Evolutionary conservation across 2,329 filamentous ascomycete genomes (phyloP), one percentile per base, ranked within the genome.

Genomic region (Rhexocercosporidium sp.): DNA sequence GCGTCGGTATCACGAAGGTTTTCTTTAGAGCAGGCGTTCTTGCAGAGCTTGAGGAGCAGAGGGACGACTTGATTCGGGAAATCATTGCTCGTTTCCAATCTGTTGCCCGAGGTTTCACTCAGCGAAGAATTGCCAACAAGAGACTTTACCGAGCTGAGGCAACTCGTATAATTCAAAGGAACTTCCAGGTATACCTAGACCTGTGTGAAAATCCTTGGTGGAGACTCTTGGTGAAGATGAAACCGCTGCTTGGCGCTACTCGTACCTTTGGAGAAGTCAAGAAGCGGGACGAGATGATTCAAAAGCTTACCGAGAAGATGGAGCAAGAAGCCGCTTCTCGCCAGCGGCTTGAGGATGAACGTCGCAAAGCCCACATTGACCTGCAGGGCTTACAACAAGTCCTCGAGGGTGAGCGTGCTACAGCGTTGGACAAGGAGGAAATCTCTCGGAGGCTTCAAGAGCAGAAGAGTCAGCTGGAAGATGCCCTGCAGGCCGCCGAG

Each of bases 21-120:
- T 99, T 99, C 82, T 99, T 99, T 85, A 88, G 96, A 69, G 94
- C 96, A 51, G 96, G 96, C 67, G 95, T 99, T 2, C 86, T 99
- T 56, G 96, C 96, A 44, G 96, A 99, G 78, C 84, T 99, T 16
- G 96, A 99, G 86, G 96, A 98, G 79, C 92, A 96, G 78, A 90
- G 96, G 65, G 96, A 99, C 78, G 86, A 92, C 2, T 85, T 99
- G 22, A 98, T 99, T 72, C 91, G 92, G 8, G 92, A 97, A 71
- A 97, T 99, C 77, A 94, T 99, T 87, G 89, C 91, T 46, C 88
- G 90, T 37, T 99, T 99, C 77, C 96, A 99, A 76, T 96, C 94
- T 0, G 85, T 97, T 61, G 93, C 96, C 51, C 87, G 96, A 70
- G 96, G 96, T 3, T 98, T 96, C 75, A 90, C 92, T 31, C 92